Conservation (phyloP, 2,329 filamentous ascomycete species). For the Sphaceloma murrayae region DNA sequence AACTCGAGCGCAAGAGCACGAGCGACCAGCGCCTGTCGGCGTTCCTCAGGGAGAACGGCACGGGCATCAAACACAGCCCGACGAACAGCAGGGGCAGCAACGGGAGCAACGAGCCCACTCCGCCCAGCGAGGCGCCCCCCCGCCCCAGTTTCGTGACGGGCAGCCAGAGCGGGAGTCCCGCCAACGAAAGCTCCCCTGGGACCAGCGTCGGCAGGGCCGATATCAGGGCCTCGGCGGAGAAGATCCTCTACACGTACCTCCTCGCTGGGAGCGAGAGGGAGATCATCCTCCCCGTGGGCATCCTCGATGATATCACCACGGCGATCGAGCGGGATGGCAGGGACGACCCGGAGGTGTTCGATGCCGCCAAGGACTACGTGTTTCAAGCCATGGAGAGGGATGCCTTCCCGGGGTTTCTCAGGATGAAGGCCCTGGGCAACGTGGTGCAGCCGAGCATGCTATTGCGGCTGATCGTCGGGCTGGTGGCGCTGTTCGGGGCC, state of each 20-base stretch:
- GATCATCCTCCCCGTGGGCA: conserved; percentile 81
- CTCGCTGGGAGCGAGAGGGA: conserved; percentile 93
- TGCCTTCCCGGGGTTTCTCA: conserved; percentile 93
- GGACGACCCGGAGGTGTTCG: conserved; percentile 95
- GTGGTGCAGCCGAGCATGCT: conserved; percentile 85
- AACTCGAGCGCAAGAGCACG: conserved; percentile 51
- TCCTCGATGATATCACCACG: conserved; percentile 74
- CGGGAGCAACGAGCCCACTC: conserved; percentile 46
- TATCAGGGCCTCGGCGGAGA: conserved; percentile 86
- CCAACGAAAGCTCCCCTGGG: conserved; percentile 71
- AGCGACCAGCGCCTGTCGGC: conserved; percentile 86
- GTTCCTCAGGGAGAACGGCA: conserved; percentile 57
- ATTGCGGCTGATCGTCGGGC: conserved; percentile 71
- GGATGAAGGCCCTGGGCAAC: conserved; percentile 91
- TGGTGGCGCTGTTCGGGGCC: conserved; percentile 77
- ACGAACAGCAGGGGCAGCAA: conserved; percentile 39
- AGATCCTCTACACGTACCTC: conserved; percentile 96
- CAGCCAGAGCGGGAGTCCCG: conserved; percentile 40
- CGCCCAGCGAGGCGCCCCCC: conserved; percentile 38
- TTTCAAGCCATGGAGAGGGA: conserved; percentile 99
- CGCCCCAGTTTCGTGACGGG: conserved; percentile 51
- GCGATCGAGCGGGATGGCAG: conserved; percentile 84
- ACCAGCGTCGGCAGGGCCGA: conserved; percentile 82
- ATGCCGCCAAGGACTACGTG: conserved; percentile 95
- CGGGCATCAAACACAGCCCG: conserved; percentile 38